phyloP scores from a whole-genome alignment of 805 yeast species.

The Schwanniomyces sp. region DNA sequence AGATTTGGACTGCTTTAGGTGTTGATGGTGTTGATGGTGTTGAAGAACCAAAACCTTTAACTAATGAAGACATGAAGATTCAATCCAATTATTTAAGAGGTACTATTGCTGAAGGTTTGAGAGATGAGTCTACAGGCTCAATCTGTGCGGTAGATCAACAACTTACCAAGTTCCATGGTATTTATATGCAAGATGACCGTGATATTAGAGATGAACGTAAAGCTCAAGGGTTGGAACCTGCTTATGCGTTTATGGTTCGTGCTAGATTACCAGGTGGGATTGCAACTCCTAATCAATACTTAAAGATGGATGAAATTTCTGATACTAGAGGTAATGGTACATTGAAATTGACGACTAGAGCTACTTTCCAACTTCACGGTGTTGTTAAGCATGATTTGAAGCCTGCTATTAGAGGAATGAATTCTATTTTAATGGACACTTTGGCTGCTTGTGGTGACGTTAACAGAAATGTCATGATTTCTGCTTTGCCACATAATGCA shows the following conservation, averaged over 20 bases:
- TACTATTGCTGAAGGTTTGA: slow-evolving; percentile 83
- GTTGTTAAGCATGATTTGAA: slow-evolving; percentile 86
- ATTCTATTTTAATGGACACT: slow-evolving; percentile 86
- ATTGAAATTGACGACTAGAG: slow-evolving; percentile 91
- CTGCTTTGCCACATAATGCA: slow-evolving; percentile 86
- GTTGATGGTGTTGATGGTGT: slow-evolving; percentile 79
- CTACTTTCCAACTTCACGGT: slow-evolving; percentile 96
- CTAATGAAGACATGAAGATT: slow-evolving; percentile 94
- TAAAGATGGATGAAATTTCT: slow-evolving; percentile 78
- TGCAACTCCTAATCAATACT: slow-evolving; percentile 87
- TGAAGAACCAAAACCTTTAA: slow-evolving; percentile 86
- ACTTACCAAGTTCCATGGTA: slow-evolving; percentile 95
- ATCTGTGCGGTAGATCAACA: slow-evolving; percentile 90
- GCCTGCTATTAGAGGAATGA: slow-evolving; percentile 91
- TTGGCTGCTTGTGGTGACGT: slow-evolving; percentile 99
- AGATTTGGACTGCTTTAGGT: slow-evolving; percentile 84
- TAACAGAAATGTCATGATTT: slow-evolving; percentile 89
- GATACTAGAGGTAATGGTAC: slow-evolving; percentile 89
- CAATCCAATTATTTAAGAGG: slow-evolving; percentile 89
- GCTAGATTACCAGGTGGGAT: slow-evolving; percentile 93
- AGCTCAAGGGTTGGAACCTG: slow-evolving; percentile 91
- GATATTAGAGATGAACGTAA: slow-evolving; percentile 92
- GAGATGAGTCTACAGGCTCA: slow-evolving; percentile 84
- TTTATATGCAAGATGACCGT: slow-evolving; percentile 98
- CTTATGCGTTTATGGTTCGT: slow-evolving; percentile 95